Evolutionary conservation across 2,329 filamentous ascomycete species (phyloP).

Genomic region (Xylaria multiplex): DNA sequence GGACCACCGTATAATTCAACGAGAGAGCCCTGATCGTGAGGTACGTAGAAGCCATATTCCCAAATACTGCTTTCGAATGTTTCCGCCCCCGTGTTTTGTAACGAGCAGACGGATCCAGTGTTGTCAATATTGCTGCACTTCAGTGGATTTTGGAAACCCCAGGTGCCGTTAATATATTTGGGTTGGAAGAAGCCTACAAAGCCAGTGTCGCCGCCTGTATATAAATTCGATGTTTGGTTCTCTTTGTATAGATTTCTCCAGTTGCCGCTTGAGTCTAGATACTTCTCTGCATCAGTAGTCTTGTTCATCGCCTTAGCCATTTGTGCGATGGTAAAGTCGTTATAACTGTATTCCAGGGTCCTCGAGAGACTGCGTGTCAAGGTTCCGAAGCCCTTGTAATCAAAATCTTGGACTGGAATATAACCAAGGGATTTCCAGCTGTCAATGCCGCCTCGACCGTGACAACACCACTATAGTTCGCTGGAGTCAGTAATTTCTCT

Average conservation of each 20-base stretch:
- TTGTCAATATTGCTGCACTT: slow-evolving; percentile 65
- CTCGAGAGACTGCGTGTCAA: slow-evolving; percentile 76
- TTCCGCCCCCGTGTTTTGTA: slow-evolving; percentile 70
- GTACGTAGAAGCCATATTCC: slow-evolving; percentile 76
- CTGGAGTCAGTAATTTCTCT: too few species aligned
- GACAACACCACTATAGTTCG: slow-evolving; percentile 64
- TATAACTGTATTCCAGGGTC: slow-evolving; percentile 81
- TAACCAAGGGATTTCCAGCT: slow-evolving; percentile 79
- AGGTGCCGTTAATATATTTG: slow-evolving; percentile 72
- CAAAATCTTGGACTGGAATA: slow-evolving; percentile 75
- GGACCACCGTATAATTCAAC: slow-evolving; percentile 70
- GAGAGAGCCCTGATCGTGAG: slow-evolving; percentile 63
- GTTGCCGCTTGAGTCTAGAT: slow-evolving; percentile 67
- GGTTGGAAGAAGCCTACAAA: slow-evolving; percentile 78
- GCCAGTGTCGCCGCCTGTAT: slow-evolving; percentile 68
- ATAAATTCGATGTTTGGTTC: slow-evolving; percentile 64
- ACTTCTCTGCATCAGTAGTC: slow-evolving; percentile 66
- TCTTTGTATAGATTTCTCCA: slow-evolving; percentile 74
- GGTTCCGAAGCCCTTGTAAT: slow-evolving; percentile 72
- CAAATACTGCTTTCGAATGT: slow-evolving; percentile 78
- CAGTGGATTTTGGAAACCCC: slow-evolving; percentile 74
- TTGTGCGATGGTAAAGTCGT: slow-evolving; percentile 75
- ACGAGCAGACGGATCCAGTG: slow-evolving; percentile 62
- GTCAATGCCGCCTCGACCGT: slow-evolving; percentile 75
- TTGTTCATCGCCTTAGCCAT: slow-evolving; percentile 68